These are phyloP conservation scores for Pistacia integerrima DNA, from an alignment of 345 rosid genomes.

Conservation along the genomic window DNA sequence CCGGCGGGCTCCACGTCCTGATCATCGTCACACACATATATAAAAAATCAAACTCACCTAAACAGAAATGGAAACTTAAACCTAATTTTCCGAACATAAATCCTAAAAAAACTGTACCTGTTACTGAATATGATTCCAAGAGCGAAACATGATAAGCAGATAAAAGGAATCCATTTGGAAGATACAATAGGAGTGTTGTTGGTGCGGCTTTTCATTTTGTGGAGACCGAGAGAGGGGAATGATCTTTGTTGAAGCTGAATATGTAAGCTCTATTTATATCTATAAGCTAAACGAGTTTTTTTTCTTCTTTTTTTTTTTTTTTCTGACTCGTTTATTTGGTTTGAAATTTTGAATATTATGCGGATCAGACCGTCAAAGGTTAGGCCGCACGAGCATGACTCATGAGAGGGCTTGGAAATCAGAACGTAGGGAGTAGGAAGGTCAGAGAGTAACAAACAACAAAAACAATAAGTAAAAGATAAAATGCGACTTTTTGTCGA, in stretches of 20 bases:
- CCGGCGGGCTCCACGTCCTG: conserved; percentile 63
- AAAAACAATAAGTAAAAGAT: no score
- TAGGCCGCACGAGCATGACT: background rate
- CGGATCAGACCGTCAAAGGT: background rate
- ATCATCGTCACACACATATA: conserved; percentile 9
- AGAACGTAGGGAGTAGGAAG: background rate
- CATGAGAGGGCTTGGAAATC: background rate
- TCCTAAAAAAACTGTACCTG: conserved; percentile 40
- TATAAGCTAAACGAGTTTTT: no score
- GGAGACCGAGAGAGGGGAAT: conserved; percentile 7
- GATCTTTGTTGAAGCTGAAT: conserved; percentile 5
- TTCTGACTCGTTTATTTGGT: no score
- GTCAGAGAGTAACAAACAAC: background rate
- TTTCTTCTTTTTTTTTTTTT: no score
- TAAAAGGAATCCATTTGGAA: conserved; percentile 70
- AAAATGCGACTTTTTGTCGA: background rate
- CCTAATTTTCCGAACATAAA: background rate
- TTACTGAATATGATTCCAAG: conserved; percentile 74
- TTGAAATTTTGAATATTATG: background rate
- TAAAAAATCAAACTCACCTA: background rate
- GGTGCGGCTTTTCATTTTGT: conserved; percentile 63
- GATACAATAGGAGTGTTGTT: conserved; percentile 43
- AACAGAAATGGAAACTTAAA: background rate
- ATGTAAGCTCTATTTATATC: background rate
- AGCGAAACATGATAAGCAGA: conserved; percentile 72